These are phyloP conservation scores for Paraphoma sp. DNA, from an alignment of 2,329 filamentous ascomycete species.

Conservation along the genomic window DNA sequence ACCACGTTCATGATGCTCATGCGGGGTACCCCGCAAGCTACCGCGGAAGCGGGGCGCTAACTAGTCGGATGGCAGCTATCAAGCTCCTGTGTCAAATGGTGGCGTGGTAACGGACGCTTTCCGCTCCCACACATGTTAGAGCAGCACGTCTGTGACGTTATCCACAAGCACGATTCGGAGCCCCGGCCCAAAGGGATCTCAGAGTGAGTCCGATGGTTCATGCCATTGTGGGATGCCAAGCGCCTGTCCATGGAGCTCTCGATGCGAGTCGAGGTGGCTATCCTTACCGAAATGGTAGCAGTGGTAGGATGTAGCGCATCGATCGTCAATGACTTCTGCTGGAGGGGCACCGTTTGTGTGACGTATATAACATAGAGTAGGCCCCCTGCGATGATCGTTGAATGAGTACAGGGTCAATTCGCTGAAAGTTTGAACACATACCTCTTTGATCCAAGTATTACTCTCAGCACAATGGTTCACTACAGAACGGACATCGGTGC, in stretches of 20 bases:
- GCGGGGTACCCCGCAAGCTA: constrained; percentile 33
- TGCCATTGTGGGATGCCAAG: neutral
- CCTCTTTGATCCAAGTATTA: neutral
- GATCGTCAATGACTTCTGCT: constrained; percentile 14
- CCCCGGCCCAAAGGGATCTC: constrained; percentile 19
- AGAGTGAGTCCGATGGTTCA: neutral
- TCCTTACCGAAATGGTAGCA: constrained; percentile 2
- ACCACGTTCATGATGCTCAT: constrained; percentile 11
- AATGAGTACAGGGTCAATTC: neutral
- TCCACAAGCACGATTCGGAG: constrained; percentile 4
- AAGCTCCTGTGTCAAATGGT: constrained; percentile 7
- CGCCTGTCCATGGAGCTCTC: constrained; percentile 1
- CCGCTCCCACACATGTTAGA: constrained; percentile 7
- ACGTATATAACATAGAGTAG: constrained; percentile 22
- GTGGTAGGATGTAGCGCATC: constrained; percentile 6
- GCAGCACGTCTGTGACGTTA: constrained; percentile 7
- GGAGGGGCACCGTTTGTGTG: constrained; percentile 18
- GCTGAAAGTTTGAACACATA: neutral
- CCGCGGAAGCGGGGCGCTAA: constrained; percentile 14
- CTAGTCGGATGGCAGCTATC: constrained; percentile 17
- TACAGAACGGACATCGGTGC: constrained; percentile 42
- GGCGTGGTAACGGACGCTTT: constrained; percentile 12
- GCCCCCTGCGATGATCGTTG: neutral
- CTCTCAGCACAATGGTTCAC: constrained; percentile 31
- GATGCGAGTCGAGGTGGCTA: constrained; percentile 1